Evolutionary conservation across 1,284 basidiomycete species (phyloP), one percentile per base, ranked within the genome.

Genomic region (Neotropicomus parvogracilis): DNA sequence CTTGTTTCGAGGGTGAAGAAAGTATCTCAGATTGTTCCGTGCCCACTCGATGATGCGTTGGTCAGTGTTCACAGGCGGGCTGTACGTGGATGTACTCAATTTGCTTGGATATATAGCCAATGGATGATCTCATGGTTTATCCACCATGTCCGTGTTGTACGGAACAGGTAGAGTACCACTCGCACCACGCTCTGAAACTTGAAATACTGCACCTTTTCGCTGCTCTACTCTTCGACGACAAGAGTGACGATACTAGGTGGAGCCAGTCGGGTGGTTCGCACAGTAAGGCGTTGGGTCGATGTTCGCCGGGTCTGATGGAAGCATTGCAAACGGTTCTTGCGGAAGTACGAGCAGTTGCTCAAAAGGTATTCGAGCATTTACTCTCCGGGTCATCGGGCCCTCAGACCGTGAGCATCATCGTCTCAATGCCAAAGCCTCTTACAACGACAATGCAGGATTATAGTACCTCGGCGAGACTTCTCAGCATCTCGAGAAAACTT

Each of bases 91-190:
- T 61, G 53, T 69, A 65, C 68, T 70, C 53, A 65, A 66, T 37
- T 41, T 56, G 38, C 54, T 52, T 55, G 41, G 42, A 58, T 52
- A 55, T 60, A 56, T 57, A 75, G 71, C 67, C 74, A 44, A 58
- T 74, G 63, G 66, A 73, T 55, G 59, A 70, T 54, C 66, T 67
- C 54, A 59, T 71, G 61, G 61, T 65, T 49, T 69, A 67, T 48
- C 64, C 66, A 28, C 67, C 66, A 6, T 65, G 66, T 48, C 58
- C 57, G 13, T 66, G 60, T 33, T 69, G 63, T 46, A 52, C 42
- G 46, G 62, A 59, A 33, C 51, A 29, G 26, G 24, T 27, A 34
- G 51, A 53, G 17, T 55, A 65, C 35, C 45, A 29, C 32, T 56
- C 54, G 14, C 40, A 31, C 10, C 66, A 69, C 33, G 32, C 48